Conservation (phyloP, 2,329 filamentous ascomycete species). For the Byssothecium circinans region DNA sequence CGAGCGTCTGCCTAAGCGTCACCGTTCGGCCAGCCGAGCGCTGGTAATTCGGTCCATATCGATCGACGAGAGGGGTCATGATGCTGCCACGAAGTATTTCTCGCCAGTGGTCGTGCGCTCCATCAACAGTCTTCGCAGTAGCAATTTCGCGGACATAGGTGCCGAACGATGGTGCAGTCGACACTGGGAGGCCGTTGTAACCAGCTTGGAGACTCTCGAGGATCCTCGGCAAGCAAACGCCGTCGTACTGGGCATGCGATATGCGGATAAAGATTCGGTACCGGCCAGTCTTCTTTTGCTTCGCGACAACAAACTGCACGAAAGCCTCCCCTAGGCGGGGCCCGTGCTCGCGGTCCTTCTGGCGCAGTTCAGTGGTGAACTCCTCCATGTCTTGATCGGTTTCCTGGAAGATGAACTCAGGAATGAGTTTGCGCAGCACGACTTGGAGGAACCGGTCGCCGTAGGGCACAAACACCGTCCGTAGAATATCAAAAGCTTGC, state of each 20-base stretch:
- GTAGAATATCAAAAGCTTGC: slow-evolving; percentile 38
- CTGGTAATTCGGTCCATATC: slow-evolving; percentile 37
- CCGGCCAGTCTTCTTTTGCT: slow-evolving; percentile 31
- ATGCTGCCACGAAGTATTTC: slow-evolving; percentile 34
- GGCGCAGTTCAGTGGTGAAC: slow-evolving; percentile 31
- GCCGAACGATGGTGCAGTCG: slow-evolving; percentile 35
- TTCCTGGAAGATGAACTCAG: slow-evolving; percentile 35
- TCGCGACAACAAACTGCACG: slow-evolving; percentile 35
- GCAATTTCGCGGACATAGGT: slow-evolving; percentile 34
- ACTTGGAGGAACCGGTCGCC: slow-evolving; percentile 39
- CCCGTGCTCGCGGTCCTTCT: slow-evolving; percentile 32
- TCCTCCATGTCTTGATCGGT: slow-evolving; percentile 33
- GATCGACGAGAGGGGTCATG: slow-evolving; percentile 39
- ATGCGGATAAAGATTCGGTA: slow-evolving; percentile 39
- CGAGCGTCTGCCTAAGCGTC: slow-evolving; percentile 29
- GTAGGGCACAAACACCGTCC: slow-evolving; percentile 40
- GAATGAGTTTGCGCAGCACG: slow-evolving; percentile 33
- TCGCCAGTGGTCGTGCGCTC: slow-evolving; percentile 37
- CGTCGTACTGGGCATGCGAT: slow-evolving; percentile 41
- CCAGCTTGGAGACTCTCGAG: slow-evolving; percentile 31
- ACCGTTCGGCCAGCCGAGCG: slow-evolving; percentile 33
- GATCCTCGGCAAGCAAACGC: slow-evolving; percentile 35
- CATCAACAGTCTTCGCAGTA: slow-evolving; percentile 28
- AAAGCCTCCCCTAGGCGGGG: slow-evolving; percentile 35
- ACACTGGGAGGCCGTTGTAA: slow-evolving; percentile 37